Evolutionary conservation across 371 early-diverging fungal genomes (phyloP), one percentile per base, ranked within the genome.

Genomic region (Mucor lusitanicus): DNA sequence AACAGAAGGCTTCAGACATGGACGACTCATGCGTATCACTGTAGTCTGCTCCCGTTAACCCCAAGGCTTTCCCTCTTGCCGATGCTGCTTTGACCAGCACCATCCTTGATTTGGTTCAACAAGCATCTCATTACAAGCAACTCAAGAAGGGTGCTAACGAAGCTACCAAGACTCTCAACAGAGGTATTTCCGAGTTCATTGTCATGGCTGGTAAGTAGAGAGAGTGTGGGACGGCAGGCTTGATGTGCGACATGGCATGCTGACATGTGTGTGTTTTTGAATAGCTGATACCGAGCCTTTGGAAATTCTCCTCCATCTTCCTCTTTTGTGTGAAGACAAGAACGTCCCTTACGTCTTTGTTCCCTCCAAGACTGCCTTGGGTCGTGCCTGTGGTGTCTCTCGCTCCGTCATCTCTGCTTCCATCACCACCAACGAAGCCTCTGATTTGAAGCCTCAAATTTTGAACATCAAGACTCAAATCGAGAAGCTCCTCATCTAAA

Each of bases 71-170:
- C 85, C 97, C 97, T 67, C 88, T 96, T 56, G 98, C 99, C 75
- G 95, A 94, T 71, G 90, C 97, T 64, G 81, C 89, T 66, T 89
- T 98, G 66, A 90, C 93, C 80, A 95, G 92, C 88, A 92, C 90
- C 74, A 96, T 99, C 71, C 90, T 98, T 68, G 97, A 96, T 75
- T 86, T 99, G 53, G 94, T 99, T 67, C 95, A 97, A 82, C 97
- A 96, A 83, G 97, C 98, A 40, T 92, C 96, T 54, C 96, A 97
- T 86, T 97, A 96, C 91, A 97, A 97, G 89, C 98, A 98, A 87
- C 88, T 99, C 67, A 98, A 95, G 88, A 98, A 95, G 91, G 99
- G 99, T 74, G 98, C 99, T 73, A 99, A 99, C 91, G 99, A 99
- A 87, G 95, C 97, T 28, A 99, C 99, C 76, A 99, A 99, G 91